phyloP scores from a whole-genome alignment of 208 protist genomes.

The Acanthamoeba royreba region DNA sequence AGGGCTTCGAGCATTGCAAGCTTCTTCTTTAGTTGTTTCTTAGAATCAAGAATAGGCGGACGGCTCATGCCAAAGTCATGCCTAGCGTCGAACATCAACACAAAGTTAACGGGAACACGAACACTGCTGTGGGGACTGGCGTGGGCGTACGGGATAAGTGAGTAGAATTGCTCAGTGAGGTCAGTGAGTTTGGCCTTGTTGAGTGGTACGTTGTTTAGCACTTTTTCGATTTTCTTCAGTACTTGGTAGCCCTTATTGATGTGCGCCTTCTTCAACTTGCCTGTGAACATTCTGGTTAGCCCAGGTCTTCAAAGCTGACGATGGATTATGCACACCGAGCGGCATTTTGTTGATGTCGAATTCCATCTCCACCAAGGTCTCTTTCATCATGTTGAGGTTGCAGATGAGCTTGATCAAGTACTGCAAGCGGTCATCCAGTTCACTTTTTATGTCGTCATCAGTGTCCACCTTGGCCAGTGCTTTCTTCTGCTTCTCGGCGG shows the following conservation, averaged over 20 bases:
- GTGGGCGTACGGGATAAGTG: constrained; percentile 63
- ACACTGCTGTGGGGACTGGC: too few species aligned
- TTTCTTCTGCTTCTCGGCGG: constrained; percentile 61
- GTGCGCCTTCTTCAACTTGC: constrained; percentile 71
- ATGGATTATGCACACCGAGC: too few species aligned
- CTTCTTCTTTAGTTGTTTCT: constrained; percentile 57
- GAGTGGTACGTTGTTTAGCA: background rate
- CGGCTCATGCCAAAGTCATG: constrained; percentile 39
- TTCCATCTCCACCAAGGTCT: constrained; percentile 56
- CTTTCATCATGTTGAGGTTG: constrained; percentile 48
- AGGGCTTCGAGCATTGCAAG: constrained; percentile 57
- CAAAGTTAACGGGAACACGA: too few species aligned
- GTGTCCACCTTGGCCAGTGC: constrained; percentile 46
- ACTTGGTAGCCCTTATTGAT: constrained; percentile 58
- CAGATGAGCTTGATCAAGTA: constrained; percentile 53
- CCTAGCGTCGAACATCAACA: too few species aligned
- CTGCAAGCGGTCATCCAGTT: constrained; percentile 36
- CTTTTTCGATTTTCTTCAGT: constrained; percentile 51
- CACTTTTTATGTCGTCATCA: background rate
- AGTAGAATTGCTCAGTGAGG: constrained; percentile 64
- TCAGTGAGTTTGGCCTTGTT: background rate
- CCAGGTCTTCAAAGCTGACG: too few species aligned
- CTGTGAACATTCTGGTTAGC: background rate
- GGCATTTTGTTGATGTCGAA: constrained; percentile 70
- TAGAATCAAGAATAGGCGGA: constrained; percentile 52